Conservation (phyloP, 75 land plant genomes). For the Adiantum capillusveneris region DNA sequence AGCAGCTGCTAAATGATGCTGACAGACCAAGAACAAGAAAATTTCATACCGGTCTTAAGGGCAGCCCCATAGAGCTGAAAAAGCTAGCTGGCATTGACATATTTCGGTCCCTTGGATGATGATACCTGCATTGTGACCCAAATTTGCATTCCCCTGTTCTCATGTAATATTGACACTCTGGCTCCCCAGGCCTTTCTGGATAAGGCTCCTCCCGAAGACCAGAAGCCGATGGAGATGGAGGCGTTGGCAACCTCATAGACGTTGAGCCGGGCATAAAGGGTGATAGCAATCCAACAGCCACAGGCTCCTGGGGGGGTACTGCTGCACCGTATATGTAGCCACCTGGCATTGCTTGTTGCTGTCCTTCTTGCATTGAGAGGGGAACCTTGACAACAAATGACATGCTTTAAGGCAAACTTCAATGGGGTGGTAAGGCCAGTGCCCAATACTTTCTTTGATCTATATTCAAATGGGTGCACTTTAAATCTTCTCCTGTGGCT, state of each 20-base stretch:
- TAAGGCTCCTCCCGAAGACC: constrained; percentile 13
- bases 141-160: constrained; percentile 94
- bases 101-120: constrained; percentile 66
- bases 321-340: constrained; percentile 8
- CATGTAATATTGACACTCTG: constrained; percentile 87
- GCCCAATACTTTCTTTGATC: not conserved
- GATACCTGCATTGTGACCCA: constrained; percentile 74
- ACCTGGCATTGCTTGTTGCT: constrained; percentile 7
- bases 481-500: too few species aligned
- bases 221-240: constrained; percentile 1
- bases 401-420: not conserved
- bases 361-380: constrained; percentile 6
- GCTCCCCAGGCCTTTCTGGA: constrained; percentile 73
- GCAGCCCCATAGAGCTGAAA: constrained; percentile 71
- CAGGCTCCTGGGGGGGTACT: constrained; percentile 1
- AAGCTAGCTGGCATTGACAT: constrained; percentile 28
- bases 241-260: constrained; percentile 13
- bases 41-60: constrained; percentile 59
- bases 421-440: not conserved
- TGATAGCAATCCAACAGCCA: not conserved
- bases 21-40: too few species aligned
- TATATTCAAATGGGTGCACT: not conserved
- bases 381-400: not conserved
- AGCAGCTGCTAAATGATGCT: too few species aligned
- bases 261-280: constrained; percentile 4